Evolutionary conservation across 345 rosid species (phyloP), one percentile per base, ranked within the genome.

Genomic region (Angophora floribunda): DNA sequence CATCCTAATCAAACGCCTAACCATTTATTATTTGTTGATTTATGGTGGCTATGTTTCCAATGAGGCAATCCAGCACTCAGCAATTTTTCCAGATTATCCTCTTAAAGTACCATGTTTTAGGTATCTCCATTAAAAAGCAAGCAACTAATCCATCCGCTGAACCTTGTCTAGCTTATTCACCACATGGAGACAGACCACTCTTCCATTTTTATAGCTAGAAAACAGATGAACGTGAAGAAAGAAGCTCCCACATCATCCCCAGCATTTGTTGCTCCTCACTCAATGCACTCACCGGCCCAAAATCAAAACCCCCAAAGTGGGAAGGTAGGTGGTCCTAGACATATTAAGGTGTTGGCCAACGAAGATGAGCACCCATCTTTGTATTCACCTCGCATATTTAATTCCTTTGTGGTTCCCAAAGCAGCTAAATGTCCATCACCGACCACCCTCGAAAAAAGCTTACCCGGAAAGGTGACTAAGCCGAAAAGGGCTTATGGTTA

Each of bases 311-410:
- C 85, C 88, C 47, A 32, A 82, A 92, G 53, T 47, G 78, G 90
- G 88, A 87, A 85, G 89, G 78, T 80, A 78, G 86, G 88, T 90
- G 89, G 89, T 87, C 92, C 90, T 87, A 90, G 90, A 91, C 82
- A 89, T 36, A 36, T 16, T 9, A 14, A 50, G 55, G 55, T 85
- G 82, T 36, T 36, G 49, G 49, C 82, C 82, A 75, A 75, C 82
- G 47, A 36, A 75, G 49, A 75, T 75, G 82, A 75, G 82, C 82
- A 36, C 82, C 80, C 82, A 75, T 75, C 49, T 19, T 75, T 75
- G 82, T 41, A 75, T 36, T 75, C 82, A 19, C 47, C 47, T 17
- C 13, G 49, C 21, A 75, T 75, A 36, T 36, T 75, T 36, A 75
- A 75, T 75, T 41, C 49, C 4, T 9, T 17, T 36, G 9, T 19